Evolutionary conservation across 148 eudicot species (phyloP).

Genomic region (Chenopodium suecicum): DNA sequence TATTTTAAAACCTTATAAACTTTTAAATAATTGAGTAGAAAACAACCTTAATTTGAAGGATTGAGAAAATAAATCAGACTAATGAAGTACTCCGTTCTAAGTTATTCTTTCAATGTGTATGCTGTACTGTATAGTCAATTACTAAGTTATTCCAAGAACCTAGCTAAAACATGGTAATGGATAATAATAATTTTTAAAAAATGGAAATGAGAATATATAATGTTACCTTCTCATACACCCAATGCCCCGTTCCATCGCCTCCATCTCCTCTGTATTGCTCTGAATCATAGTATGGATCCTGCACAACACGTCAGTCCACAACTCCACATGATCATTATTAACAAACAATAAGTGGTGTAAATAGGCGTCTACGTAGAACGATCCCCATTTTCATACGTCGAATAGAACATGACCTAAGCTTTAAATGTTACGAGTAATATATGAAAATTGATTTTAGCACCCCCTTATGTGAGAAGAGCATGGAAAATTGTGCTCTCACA

Average conservation of each 20-base stretch:
- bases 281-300: conserved; percentile 90
- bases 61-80: too few relatives aligned
- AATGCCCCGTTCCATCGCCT: conserved; percentile 86
- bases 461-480: too few relatives aligned
- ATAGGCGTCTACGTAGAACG: not conserved
- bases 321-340: not conserved
- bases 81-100: too few relatives aligned
- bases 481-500: too few relatives aligned
- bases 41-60: too few relatives aligned
- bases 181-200: not conserved
- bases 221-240: conserved; percentile 80
- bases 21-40: too few relatives aligned
- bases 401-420: not conserved
- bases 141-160: not conserved
- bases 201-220: too few relatives aligned
- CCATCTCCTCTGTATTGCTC: conserved; percentile 73
- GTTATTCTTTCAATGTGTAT: too few relatives aligned
- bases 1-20: too few relatives aligned
- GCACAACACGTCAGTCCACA: conserved; percentile 4
- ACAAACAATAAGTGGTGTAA: not conserved
- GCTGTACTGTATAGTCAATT: too few relatives aligned
- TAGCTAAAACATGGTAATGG: not conserved
- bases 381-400: not conserved
- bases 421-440: not conserved
- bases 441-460: not conserved